Evolutionary conservation across 2,329 filamentous ascomycete genomes (phyloP).

Genomic region (Fusarium sp.): DNA sequence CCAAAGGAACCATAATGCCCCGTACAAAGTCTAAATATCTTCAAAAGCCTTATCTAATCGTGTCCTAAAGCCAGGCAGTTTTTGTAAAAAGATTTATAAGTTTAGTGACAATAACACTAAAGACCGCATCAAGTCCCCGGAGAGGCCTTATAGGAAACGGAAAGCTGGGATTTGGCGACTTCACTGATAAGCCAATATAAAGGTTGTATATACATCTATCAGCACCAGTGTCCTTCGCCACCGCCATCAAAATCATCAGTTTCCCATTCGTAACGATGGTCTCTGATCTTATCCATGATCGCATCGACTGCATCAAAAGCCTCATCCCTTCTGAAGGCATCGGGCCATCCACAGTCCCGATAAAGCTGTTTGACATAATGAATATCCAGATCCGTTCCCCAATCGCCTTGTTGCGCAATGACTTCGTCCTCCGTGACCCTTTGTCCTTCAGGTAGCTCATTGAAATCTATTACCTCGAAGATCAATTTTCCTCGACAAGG

Average conservation of each 20-base stretch:
- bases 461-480: background rate
- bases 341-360: background rate
- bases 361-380: background rate
- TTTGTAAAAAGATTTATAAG: too few relatives aligned
- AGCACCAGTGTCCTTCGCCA: background rate
- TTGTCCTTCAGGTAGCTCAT: background rate
- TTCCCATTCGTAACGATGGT: background rate
- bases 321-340: background rate
- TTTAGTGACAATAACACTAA: too few relatives aligned
- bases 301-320: background rate
- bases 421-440: background rate
- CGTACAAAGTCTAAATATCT: too few relatives aligned
- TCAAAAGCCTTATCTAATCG: too few relatives aligned
- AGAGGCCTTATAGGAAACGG: too few relatives aligned
- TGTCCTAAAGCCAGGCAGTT: too few relatives aligned
- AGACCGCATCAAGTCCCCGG: too few relatives aligned
- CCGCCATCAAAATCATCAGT: background rate
- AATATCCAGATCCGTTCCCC: background rate
- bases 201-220: background rate
- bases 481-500: background rate
- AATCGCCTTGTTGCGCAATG: background rate
- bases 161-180: too few relatives aligned
- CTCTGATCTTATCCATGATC: background rate
- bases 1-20: too few relatives aligned
- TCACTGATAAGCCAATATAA: too few relatives aligned